Percentiles rank a stretch among this genome's conserved stretches.
phyloP scores from a whole-genome alignment of 2,329 filamentous ascomycete genomes.

The Falciphora oryzae region DNA sequence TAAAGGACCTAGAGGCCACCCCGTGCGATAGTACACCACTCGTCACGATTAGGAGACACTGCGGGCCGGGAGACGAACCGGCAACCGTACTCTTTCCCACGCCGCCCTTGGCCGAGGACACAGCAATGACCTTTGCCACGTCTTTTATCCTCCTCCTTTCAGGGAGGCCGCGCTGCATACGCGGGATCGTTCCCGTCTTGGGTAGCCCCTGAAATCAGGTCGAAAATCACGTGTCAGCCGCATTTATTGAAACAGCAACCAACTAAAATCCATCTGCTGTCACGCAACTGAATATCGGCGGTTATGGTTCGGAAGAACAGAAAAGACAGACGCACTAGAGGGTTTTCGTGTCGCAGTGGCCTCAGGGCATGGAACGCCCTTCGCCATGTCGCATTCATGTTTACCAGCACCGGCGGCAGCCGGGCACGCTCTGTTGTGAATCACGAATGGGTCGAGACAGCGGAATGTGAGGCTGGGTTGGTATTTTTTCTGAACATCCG shows the following conservation, averaged over 20 bases:
- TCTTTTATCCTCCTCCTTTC: conserved; percentile 73
- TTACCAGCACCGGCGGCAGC: background rate
- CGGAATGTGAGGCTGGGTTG: background rate
- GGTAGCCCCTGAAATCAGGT: conserved; percentile 65
- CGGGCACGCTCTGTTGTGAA: background rate
- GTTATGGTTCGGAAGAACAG: background rate
- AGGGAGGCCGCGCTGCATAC: conserved; percentile 75
- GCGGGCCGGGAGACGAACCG: conserved; percentile 41
- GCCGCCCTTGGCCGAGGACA: conserved; percentile 96
- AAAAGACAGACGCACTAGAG: conserved; percentile 53
- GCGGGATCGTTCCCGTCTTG: conserved; percentile 65
- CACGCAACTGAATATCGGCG: too few relatives aligned
- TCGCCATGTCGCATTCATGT: conserved; percentile 21
- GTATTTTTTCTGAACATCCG: too few relatives aligned
- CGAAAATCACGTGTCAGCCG: background rate
- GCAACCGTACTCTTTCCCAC: conserved; percentile 95
- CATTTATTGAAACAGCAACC: background rate
- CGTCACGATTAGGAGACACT: background rate
- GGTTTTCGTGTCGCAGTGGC: conserved; percentile 72
- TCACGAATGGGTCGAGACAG: background rate
- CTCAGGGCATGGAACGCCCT: conserved; percentile 46
- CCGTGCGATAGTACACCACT: too few relatives aligned
- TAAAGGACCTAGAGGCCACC: background rate
- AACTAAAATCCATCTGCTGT: too few relatives aligned
- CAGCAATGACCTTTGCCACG: conserved; percentile 89